Conservation (phyloP, 208 protist species). For the Kentomonas sorsogonicus region DNA sequence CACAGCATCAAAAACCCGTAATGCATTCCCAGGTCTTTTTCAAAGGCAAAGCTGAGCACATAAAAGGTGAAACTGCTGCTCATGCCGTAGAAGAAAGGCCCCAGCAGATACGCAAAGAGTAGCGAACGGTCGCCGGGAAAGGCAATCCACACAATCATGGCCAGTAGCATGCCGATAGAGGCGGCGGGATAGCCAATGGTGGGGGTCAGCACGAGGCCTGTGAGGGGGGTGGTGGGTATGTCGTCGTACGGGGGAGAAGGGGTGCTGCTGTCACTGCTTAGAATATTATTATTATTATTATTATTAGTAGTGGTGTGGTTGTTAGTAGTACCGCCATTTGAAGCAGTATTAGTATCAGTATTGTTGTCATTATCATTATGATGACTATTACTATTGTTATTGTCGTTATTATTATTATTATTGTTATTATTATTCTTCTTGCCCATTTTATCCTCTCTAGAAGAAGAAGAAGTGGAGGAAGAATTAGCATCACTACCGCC, state of each 20-base stretch:
- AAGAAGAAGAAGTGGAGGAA: too few relatives aligned
- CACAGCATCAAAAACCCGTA: conserved; percentile 50
- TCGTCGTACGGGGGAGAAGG: too few relatives aligned
- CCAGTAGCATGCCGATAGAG: conserved; percentile 25
- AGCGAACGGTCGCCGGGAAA: conserved; percentile 31
- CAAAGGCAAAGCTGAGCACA: conserved; percentile 43
- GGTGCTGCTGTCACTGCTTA: too few relatives aligned
- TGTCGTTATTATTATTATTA: too few relatives aligned
- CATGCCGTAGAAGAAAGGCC: conserved; percentile 33
- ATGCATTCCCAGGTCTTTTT: conserved; percentile 51
- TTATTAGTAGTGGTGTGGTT: too few relatives aligned
- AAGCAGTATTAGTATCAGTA: conserved; percentile 17
- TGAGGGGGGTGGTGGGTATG: too few relatives aligned
- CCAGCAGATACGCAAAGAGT: conserved; percentile 30
- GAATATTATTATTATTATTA: too few relatives aligned
- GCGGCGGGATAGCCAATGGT: conserved; percentile 29
- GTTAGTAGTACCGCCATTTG: too few relatives aligned
- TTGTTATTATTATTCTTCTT: too few relatives aligned
- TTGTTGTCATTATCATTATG: conserved; percentile 16
- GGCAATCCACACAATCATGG: conserved; percentile 37
- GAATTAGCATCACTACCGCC: too few relatives aligned
- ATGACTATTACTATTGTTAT: too few relatives aligned
- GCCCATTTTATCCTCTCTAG: too few relatives aligned
- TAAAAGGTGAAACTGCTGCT: conserved; percentile 48
- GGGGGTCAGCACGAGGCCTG: conserved; percentile 14